phyloP scores from a whole-genome alignment of 164 flowering plant genomes.

The Aristolochia californica region DNA sequence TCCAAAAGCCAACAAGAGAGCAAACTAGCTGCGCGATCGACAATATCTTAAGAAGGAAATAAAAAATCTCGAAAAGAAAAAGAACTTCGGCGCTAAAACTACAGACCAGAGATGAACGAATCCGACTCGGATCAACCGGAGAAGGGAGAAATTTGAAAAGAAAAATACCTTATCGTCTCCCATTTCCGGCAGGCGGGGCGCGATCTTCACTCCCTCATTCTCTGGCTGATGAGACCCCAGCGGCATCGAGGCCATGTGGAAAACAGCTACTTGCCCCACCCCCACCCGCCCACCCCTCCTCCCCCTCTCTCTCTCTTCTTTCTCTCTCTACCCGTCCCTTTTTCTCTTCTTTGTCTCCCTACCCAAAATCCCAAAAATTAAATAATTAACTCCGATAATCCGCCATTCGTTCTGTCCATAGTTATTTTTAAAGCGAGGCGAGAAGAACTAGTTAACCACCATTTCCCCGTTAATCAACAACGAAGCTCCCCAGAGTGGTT shows the following conservation, averaged over 20 bases:
- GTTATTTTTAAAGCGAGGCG: too few species aligned
- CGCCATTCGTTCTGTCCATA: too few species aligned
- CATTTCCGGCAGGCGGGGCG: conserved; percentile 16
- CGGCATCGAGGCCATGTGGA: conserved; percentile 27
- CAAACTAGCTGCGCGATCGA: neutral
- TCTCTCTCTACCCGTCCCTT: too few species aligned
- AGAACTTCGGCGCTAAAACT: neutral
- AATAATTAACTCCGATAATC: neutral
- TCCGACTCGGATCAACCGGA: neutral
- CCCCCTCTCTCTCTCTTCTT: too few species aligned
- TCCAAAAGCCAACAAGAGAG: neutral
- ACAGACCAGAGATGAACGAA: neutral
- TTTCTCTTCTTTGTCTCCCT: neutral
- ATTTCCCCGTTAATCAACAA: too few species aligned
- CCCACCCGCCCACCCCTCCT: too few species aligned
- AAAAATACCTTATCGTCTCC: conserved; percentile 21
- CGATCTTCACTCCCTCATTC: conserved; percentile 14
- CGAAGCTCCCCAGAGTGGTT: too few species aligned
- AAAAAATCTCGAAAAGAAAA: neutral
- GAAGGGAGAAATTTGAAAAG: neutral
- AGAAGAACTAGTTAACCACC: too few species aligned
- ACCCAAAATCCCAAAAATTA: neutral
- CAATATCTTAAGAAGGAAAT: neutral
- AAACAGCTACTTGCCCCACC: conserved; percentile 7
- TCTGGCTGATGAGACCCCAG: conserved; percentile 19